A percentile compares a stretch with the other conserved stretches of the same genome.
phyloP scores from a whole-genome alignment of 73 alveolate genomes.

The Paramecium biaurelia region DNA sequence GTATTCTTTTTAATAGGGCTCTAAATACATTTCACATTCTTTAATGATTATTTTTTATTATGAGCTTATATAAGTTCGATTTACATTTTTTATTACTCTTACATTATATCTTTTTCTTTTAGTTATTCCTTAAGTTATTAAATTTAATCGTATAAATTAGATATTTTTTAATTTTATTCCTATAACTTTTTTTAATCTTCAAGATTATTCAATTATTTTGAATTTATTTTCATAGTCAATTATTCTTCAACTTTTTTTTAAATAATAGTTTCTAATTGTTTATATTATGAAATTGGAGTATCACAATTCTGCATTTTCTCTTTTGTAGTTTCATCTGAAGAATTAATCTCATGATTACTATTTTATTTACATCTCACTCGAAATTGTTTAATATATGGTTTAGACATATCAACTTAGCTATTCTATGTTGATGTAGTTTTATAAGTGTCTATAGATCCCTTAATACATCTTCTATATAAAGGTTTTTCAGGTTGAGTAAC shows the following conservation, averaged over 20 bases:
- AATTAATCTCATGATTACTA: not conserved
- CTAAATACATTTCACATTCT: not conserved
- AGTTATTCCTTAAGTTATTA: not conserved
- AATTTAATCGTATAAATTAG: not conserved
- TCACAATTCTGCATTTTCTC: not conserved
- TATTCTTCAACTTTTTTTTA: not conserved
- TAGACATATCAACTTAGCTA: not conserved
- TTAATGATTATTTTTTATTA: not conserved
- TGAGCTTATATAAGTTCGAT: not conserved
- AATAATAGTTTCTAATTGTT: not conserved
- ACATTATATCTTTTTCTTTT: not conserved
- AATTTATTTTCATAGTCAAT: not conserved
- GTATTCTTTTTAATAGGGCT: not conserved
- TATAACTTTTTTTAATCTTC: not conserved
- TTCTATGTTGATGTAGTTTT: not conserved
- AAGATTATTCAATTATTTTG: not conserved
- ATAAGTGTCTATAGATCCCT: not conserved
- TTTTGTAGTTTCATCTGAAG: conserved; percentile 4
- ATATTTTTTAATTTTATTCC: not conserved
- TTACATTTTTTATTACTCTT: not conserved
- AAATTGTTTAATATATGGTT: not conserved
- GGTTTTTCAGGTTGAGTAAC: not conserved
- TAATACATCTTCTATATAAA: not conserved
- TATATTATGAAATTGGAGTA: not conserved
- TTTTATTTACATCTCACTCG: not conserved